These are phyloP conservation scores for Penicillium sp. DNA, from an alignment of 2,329 filamentous ascomycete species.

Conservation along the genomic window DNA sequence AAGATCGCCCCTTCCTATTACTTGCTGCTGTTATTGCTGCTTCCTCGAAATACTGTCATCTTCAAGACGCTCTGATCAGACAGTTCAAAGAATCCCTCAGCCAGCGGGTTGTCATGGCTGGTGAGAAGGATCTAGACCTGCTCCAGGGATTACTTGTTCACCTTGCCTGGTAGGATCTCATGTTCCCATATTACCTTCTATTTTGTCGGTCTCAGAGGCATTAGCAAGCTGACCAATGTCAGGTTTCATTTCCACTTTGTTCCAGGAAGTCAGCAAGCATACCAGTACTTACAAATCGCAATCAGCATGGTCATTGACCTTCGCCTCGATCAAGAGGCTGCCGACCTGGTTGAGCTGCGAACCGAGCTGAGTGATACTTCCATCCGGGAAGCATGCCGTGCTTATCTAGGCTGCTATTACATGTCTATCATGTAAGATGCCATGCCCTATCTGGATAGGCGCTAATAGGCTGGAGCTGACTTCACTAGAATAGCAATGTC, in stretches of 20 bases:
- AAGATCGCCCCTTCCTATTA: constrained; percentile 17
- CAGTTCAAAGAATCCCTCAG: constrained; percentile 11
- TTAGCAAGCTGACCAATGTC: constrained; percentile 1
- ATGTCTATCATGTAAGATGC: constrained; percentile 14
- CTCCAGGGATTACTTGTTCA: constrained; percentile 28
- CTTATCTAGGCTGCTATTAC: constrained; percentile 21
- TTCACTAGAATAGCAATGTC: constrained; percentile 13
- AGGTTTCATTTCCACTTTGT: constrained; percentile 19
- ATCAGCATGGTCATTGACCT: constrained; percentile 22
- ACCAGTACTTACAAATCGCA: constrained; percentile 19
- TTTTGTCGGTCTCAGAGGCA: background rate
- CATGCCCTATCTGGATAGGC: background rate
- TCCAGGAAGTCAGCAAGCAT: constrained; percentile 20
- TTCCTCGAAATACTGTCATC: constrained; percentile 10
- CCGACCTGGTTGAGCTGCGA: constrained; percentile 7
- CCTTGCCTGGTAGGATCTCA: constrained; percentile 22
- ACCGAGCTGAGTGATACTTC: constrained; percentile 6
- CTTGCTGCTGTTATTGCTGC: constrained; percentile 16
- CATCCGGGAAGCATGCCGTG: constrained; percentile 7
- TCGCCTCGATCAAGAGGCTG: constrained; percentile 14
- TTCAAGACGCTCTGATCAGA: constrained; percentile 2
- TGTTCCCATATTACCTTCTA: background rate
- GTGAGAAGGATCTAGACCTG: constrained; percentile 27
- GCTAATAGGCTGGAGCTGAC: background rate
- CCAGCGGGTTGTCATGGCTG: constrained; percentile 7